Conservation (phyloP, 306 rosid genomes). For the Cicer arietinum region DNA sequence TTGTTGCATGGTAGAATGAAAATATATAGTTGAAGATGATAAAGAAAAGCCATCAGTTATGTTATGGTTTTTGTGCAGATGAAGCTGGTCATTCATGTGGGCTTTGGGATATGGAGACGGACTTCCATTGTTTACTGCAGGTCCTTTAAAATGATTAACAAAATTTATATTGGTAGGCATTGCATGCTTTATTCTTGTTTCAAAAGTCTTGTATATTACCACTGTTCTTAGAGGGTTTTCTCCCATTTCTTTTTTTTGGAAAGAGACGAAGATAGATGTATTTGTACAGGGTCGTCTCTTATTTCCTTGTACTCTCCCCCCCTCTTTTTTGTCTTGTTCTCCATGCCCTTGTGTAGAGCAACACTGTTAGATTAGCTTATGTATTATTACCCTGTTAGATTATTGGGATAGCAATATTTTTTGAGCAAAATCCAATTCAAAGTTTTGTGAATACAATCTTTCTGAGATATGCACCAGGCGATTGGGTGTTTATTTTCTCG, state of each 20-base stretch:
- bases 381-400: constrained; percentile 68
- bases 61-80: constrained; percentile 60
- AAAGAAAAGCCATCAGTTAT: constrained; percentile 35
- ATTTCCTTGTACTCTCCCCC: constrained; percentile 48
- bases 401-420: constrained; percentile 72
- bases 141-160: constrained; percentile 57
- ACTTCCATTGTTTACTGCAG: constrained; percentile 54
- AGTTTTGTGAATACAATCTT: constrained; percentile 83
- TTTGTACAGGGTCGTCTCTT: constrained; percentile 95
- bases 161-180: constrained; percentile 57
- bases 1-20: not conserved
- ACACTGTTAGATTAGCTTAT: constrained; percentile 71
- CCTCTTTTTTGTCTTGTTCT: constrained; percentile 46
- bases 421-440: constrained; percentile 76
- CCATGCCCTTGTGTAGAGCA: constrained; percentile 57
- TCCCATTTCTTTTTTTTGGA: constrained; percentile 46
- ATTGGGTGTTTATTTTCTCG: constrained; percentile 46
- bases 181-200: constrained; percentile 51
- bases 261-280: constrained; percentile 88
- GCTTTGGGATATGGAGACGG: constrained; percentile 57
- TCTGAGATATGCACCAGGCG: constrained; percentile 56
- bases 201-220: constrained; percentile 81
- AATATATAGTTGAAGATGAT: not conserved
- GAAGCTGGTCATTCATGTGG: constrained; percentile 68
- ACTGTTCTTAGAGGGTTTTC: constrained; percentile 61